Evolutionary conservation across 2,329 filamentous ascomycete genomes (phyloP), one percentile per base, ranked within the genome.

Genomic region (Botryotinia narcissicola): DNA sequence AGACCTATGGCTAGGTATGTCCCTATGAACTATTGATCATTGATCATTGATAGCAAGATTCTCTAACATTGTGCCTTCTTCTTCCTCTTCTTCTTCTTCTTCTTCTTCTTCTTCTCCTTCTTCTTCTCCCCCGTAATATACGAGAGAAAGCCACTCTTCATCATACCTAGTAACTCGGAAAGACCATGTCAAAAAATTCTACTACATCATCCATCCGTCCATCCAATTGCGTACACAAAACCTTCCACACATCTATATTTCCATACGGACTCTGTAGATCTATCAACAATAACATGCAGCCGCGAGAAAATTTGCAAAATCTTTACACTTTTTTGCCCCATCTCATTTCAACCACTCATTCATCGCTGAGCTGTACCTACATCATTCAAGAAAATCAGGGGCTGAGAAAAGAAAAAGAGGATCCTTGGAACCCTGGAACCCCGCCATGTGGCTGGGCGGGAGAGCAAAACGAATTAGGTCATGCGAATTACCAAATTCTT

Each of bases 291-390:
- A 37, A 25, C 22, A 40, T 40, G 59, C 59, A 61, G 59, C 12
- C 35, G 6, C 59, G 35, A 61, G 59, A 61, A 61, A 61, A 61
- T 61, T 61, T 61, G 59, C 59, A 61, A 61, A 61, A 29, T 12
- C 59, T 61, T 40, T 40, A 12, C 51, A 8, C 25, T 29, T n/a
- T 25, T 25, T 9, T 8, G 59, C 10, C 37, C 22, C 59, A 40
- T 40, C n/a, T 5, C n/a, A 25, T n/a, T 6, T 3, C 32, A 61
- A 37, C 35, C 32, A 37, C 59, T 14, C 59, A 61, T 61, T 60
- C 10, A 35, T 22, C 22, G 57, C 57, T 60, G 57, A 60, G 29
- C 57, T 60, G 14, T 42, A 14, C 40, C 1, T 37, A 37, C 57
- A 35, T 29, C 32, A 2, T 2, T 2, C 20, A 40, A 29, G n/a